Evolutionary conservation across 257 asterid species (phyloP), one percentile per base, ranked within the genome.

Genomic region (Nicotiana tabacum): DNA sequence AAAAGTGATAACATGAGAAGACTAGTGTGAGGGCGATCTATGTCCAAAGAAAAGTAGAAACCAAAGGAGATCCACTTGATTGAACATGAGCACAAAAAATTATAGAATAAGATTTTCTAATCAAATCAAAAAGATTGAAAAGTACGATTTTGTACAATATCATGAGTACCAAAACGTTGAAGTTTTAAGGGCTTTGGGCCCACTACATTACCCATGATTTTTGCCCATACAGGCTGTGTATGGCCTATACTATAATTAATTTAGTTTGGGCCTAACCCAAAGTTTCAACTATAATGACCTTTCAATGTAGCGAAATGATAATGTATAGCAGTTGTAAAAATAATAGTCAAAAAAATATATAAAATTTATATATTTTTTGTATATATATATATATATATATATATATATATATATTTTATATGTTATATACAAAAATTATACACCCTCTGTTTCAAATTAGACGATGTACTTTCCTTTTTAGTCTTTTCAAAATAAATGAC

Each of bases 71-170:
- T 27, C 62, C 57, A 74, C 39, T 13, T 27, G 62, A 74, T 46
- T 24, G 80, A 74, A 24, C 61, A 74, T 27, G 35, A 27, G 51
- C 43, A 74, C 62, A 74, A 48, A 46, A 11, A 21, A 46, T 37
- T 74, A 8, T 48, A 74, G 80, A 81, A 29, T 66, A 84, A 87
- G 84, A 87, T 86, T 27, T 64, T 70, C 5, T 66, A 9, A 84
- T 88, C 87, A 88, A 84, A 84, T 83, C 66, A 89, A 83, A 74
- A 74, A 74, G 80, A 74, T 74, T 48, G 16, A 48, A 2, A 79
- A 65, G 95, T 90, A 92, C 95, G 87, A 91, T 89, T 88, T 86
- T 93, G 95, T 92, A 92, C 94, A 91, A 91, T 91, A 91, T 93
- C 95, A 86, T 81, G 91, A 86, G 83, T 84, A 92, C 94, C 90